A percentile compares a stretch with the other conserved stretches of the same genome.
Evolutionary conservation across 306 rosid genomes (phyloP).

Genomic region (Gynostemma pentaphyllum): DNA sequence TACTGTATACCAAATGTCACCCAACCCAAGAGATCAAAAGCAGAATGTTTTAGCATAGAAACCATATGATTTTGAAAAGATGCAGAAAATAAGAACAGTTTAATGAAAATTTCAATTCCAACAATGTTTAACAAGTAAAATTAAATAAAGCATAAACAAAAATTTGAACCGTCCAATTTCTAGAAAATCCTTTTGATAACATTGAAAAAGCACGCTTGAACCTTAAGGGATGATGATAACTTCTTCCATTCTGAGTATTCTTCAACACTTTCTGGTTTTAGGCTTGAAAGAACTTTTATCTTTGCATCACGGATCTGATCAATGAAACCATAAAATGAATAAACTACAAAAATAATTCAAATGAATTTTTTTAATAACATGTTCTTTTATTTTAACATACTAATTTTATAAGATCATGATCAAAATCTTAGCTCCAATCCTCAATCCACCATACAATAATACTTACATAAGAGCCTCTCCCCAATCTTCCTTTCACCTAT

Average conservation of each 20-base stretch:
- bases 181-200: neutral
- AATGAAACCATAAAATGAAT: conserved; percentile 1
- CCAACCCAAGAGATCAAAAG: too few species aligned
- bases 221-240: conserved; percentile 64
- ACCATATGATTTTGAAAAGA: neutral
- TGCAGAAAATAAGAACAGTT: neutral
- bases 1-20: too few species aligned
- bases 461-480: too few species aligned
- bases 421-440: too few species aligned
- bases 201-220: conserved; percentile 17
- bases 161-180: neutral
- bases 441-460: too few species aligned
- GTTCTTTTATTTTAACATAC: too few species aligned
- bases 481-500: too few species aligned
- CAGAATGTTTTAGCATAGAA: neutral
- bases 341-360: too few species aligned
- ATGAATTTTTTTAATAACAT: too few species aligned
- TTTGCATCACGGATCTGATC: conserved; percentile 81
- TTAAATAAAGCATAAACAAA: neutral
- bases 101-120: neutral
- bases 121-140: neutral
- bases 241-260: conserved; percentile 69
- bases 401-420: too few species aligned
- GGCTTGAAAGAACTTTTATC: conserved; percentile 61
- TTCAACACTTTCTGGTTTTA: conserved; percentile 60